Evolutionary conservation across 768 basidiomycete genomes (phyloP).

Genomic region (Lepiota venenata): DNA sequence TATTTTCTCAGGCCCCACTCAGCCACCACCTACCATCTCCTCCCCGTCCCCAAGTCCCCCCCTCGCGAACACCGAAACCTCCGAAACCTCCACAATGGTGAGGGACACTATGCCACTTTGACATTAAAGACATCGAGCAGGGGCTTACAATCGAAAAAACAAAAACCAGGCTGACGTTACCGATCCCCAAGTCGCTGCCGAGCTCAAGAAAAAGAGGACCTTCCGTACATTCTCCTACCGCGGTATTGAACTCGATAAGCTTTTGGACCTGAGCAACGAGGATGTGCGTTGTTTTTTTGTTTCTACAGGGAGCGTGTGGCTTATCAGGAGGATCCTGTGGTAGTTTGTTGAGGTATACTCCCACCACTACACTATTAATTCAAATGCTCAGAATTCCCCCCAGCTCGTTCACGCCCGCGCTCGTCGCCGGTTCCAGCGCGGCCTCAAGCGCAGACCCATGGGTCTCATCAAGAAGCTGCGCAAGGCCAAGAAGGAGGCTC

Average conservation of each 20-base stretch:
- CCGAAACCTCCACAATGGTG: constrained; percentile 42
- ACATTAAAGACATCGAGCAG: neutral
- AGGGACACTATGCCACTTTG: constrained; percentile 14
- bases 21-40: constrained; percentile 41
- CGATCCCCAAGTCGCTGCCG: constrained; percentile 91
- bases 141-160: constrained; percentile 14
- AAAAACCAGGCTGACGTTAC: constrained; percentile 78
- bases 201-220: constrained; percentile 97
- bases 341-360: constrained; percentile 76
- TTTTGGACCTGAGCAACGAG: constrained; percentile 94
- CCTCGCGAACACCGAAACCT: constrained; percentile 19
- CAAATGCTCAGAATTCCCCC: neutral
- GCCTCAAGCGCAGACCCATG: constrained; percentile 97
- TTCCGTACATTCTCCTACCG: constrained; percentile 99
- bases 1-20: constrained; percentile 15
- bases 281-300: constrained; percentile 56
- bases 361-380: neutral
- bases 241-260: constrained; percentile 97
- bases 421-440: constrained; percentile 97
- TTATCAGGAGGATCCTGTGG: neutral
- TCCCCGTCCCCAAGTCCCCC: constrained; percentile 13
- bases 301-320: neutral
- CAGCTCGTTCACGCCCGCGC: constrained; percentile 98
- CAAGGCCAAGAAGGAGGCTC: constrained; percentile 99
- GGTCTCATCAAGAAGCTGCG: constrained; percentile 99